Evolutionary conservation across 371 early-diverging fungal species (phyloP), one percentile per base, ranked within the genome.

Genomic region (Choanephora cucurbitarum): DNA sequence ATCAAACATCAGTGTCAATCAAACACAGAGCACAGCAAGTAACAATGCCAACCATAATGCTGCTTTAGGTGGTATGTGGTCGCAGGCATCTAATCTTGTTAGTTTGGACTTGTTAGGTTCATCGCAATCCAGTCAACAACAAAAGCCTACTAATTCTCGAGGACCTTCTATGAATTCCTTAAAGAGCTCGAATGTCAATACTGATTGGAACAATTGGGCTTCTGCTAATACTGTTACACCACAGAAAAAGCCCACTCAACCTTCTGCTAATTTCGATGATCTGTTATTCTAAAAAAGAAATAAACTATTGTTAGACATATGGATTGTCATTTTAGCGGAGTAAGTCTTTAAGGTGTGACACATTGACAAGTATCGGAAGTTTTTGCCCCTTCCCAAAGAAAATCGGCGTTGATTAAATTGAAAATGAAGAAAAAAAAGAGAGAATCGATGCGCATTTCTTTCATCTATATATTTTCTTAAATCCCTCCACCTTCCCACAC

Each of bases 91-190:
- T 0, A 68, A 69, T 44, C 70, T 82, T 53, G 75, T 84, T 15
- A 78, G 79, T 10, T 52, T 84, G 54, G 84, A 84, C 64, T 80
- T 79, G 3, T 66, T 84, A 13, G 84, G 84, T 49, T 40, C 39
- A 3, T 39, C 32, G 6, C 80, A 80, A 51, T 42, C 55, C 22
- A 55, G 2, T 63, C 68, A 31, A 52, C 66, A n/a, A 24, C 80
- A 81, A 64, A 70, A n/a, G n/a, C n/a, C n/a, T n/a, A 7, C 28
- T 5, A 28, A 66, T 42, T 55, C 73, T 47, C 44, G 58, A 15
- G 84, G 81, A 0, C 80, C 81, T n/a, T 84, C 84, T 18, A 84
- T 84, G 84, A 84, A 84, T 34, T 65, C 84, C 3, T 55, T 84
- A 64, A 81, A 82, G 54, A 73, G 59, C 43, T 71, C 66, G 1